A percentile compares a stretch with the other conserved stretches of the same genome.
Conservation (phyloP, 768 basidiomycete species). For the Auricularia sp. region DNA sequence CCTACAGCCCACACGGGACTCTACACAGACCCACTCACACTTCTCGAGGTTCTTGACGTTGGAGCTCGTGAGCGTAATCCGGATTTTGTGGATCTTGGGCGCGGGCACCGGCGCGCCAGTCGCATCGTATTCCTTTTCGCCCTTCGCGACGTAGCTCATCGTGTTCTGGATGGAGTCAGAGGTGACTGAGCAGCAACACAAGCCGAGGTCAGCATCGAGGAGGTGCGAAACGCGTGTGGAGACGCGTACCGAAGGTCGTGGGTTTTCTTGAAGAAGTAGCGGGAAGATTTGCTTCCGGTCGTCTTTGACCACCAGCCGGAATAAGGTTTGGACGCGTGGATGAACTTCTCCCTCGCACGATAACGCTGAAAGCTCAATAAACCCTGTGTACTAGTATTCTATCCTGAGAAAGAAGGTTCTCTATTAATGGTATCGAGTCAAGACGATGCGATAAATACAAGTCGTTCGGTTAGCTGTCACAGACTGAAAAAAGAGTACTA, state of each 20-base stretch:
- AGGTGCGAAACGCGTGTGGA: background rate
- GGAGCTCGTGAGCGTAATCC: constrained; percentile 96
- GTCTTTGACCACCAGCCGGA: background rate
- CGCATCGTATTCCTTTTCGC: constrained; percentile 95
- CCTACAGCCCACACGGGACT: background rate
- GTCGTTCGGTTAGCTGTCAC: no score
- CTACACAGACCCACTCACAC: constrained; percentile 42
- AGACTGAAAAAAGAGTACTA: background rate
- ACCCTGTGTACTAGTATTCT: no score
- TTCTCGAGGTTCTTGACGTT: constrained; percentile 99
- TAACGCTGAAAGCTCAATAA: background rate
- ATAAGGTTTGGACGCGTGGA: background rate
- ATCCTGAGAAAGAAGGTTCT: no score
- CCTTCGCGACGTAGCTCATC: constrained; percentile 99
- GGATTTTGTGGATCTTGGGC: constrained; percentile 96
- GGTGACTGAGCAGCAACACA: background rate
- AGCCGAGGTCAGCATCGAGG: background rate
- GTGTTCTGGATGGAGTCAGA: constrained; percentile 18
- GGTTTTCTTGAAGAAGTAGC: background rate
- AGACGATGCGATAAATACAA: no score
- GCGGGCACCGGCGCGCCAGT: constrained; percentile 75
- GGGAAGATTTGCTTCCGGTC: background rate
- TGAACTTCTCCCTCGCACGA: background rate
- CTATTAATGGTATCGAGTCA: no score
- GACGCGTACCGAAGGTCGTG: background rate